Evolutionary conservation across 768 basidiomycete genomes (phyloP).

Genomic region (Phallus indusiatus): DNA sequence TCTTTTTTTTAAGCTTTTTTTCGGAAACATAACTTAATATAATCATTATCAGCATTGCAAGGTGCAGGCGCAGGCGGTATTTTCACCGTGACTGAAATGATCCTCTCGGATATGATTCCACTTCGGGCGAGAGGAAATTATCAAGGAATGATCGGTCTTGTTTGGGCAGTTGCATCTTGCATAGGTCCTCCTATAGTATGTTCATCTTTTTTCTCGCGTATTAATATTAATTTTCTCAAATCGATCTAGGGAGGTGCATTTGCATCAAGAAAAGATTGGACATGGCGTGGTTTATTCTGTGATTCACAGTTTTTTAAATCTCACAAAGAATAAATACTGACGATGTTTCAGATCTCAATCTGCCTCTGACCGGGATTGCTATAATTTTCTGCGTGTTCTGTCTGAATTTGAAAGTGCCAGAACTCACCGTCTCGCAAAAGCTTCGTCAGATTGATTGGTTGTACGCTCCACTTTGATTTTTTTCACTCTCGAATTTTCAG

Average conservation of each 20-base stretch:
- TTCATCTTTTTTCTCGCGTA: not conserved
- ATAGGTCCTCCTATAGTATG: slow-evolving; percentile 6
- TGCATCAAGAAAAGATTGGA: slow-evolving; percentile 10
- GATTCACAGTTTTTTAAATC: slow-evolving; percentile 12
- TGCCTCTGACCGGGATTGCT: slow-evolving; percentile 28
- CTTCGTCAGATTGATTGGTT: slow-evolving; percentile 33
- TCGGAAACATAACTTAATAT: not conserved
- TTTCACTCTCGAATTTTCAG: slow-evolving; percentile 9
- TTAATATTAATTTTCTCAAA: not conserved
- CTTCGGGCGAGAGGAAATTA: slow-evolving; percentile 24
- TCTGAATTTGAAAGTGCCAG: slow-evolving; percentile 25
- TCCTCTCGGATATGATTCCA: slow-evolving; percentile 22
- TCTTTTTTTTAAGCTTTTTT: slow-evolving; percentile 20
- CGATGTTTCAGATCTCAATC: slow-evolving; percentile 27
- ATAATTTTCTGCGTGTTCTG: slow-evolving; percentile 21
- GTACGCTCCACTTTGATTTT: slow-evolving; percentile 18
- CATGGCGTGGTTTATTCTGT: slow-evolving; percentile 29
- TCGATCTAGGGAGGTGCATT: slow-evolving; percentile 14
- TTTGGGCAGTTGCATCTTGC: slow-evolving; percentile 14
- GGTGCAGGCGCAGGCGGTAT: slow-evolving; percentile 13
- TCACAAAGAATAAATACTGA: slow-evolving; percentile 12
- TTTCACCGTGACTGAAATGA: slow-evolving; percentile 17
- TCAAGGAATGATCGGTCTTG: slow-evolving; percentile 21
- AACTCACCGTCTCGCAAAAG: slow-evolving; percentile 26
- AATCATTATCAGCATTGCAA: not conserved